Percentiles rank a stretch among this genome's conserved stretches.
phyloP scores from a whole-genome alignment of 805 yeast species.

The Kuraishia ogatae region DNA sequence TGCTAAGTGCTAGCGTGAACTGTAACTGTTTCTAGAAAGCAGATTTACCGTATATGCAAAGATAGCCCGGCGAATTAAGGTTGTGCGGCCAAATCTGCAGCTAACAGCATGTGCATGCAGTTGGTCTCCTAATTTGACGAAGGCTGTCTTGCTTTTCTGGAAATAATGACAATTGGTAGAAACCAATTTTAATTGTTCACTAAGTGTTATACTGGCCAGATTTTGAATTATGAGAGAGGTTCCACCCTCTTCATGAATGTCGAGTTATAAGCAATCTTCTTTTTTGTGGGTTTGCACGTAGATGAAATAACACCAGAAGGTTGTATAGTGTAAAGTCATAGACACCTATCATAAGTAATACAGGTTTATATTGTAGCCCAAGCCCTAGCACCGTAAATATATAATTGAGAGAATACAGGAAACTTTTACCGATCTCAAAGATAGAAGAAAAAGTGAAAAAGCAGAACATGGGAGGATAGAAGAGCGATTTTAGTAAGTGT shows the following conservation, averaged over 20 bases:
- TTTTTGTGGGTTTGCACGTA: too few relatives aligned
- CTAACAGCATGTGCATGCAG: neutral
- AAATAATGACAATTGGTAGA: neutral
- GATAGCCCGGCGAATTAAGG: neutral
- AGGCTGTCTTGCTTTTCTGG: too few relatives aligned
- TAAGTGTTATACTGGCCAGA: neutral
- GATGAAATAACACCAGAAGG: too few relatives aligned
- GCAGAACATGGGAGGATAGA: neutral
- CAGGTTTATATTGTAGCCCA: neutral
- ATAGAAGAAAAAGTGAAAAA: too few relatives aligned
- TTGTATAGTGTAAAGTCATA: too few relatives aligned
- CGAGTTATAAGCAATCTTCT: too few relatives aligned
- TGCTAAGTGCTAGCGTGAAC: too few relatives aligned
- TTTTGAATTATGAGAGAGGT: neutral
- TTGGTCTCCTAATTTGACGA: neutral
- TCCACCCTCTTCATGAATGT: neutral
- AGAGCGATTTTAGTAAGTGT: neutral
- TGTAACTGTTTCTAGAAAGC: too few relatives aligned
- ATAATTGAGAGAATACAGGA: neutral
- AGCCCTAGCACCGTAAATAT: neutral
- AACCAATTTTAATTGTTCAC: neutral
- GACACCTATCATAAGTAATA: too few relatives aligned
- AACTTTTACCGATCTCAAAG: neutral
- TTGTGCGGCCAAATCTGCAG: neutral
- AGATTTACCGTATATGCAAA: neutral